phyloP scores from a whole-genome alignment of 2,329 filamentous ascomycete species.

The Stagonosporopsis vannaccii region DNA sequence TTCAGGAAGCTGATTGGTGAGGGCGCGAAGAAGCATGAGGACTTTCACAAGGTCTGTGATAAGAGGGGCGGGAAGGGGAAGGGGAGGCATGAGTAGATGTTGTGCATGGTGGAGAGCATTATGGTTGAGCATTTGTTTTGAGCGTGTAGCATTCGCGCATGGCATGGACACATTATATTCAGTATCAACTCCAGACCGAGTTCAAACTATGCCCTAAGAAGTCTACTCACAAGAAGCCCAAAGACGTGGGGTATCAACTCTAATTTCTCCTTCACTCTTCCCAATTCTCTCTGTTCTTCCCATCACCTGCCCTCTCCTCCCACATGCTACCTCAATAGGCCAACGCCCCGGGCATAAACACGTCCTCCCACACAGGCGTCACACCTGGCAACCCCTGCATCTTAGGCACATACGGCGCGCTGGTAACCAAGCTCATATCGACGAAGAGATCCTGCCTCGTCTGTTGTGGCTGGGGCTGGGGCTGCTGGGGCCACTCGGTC shows the following conservation, averaged over 20 bases:
- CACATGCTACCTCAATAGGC: neutral
- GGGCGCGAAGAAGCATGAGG: constrained; percentile 45
- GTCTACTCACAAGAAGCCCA: too few relatives aligned
- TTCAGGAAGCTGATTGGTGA: constrained; percentile 54
- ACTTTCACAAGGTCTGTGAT: constrained; percentile 42
- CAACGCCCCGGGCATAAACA: constrained; percentile 20
- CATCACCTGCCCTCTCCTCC: neutral
- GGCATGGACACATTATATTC: too few relatives aligned
- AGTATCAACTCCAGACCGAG: too few relatives aligned
- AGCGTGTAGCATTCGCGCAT: neutral
- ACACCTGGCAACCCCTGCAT: constrained; percentile 37
- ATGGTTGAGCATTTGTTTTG: neutral
- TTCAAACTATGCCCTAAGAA: too few relatives aligned
- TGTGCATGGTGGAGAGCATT: neutral
- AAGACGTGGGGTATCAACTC: too few relatives aligned
- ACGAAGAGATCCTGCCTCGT: constrained; percentile 32
- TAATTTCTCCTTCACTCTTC: neutral
- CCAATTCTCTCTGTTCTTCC: neutral
- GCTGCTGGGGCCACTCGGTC: constrained; percentile 53
- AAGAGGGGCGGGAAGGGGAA: constrained; percentile 26
- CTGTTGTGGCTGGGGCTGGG: neutral
- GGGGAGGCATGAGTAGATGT: constrained; percentile 11
- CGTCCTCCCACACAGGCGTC: constrained; percentile 52
- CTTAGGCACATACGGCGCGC: constrained; percentile 50
- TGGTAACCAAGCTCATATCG: constrained; percentile 39